Conservation (phyloP, 371 early-diverging fungal genomes). For the Synchytrium microbalum region DNA sequence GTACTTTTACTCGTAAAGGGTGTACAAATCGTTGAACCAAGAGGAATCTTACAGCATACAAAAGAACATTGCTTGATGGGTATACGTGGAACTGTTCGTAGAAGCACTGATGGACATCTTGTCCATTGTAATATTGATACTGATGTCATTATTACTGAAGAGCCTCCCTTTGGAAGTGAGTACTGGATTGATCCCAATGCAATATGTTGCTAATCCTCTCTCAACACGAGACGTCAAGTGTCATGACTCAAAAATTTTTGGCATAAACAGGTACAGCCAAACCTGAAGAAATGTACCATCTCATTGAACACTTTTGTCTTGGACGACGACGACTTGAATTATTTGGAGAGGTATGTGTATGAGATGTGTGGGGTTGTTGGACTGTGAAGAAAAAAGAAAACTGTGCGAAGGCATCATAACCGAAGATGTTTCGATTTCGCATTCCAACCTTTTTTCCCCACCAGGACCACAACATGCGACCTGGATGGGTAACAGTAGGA, state of each 20-base stretch:
- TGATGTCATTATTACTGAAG: constrained; percentile 47
- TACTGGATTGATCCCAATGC: constrained; percentile 1
- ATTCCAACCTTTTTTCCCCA: neutral
- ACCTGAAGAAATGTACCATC: constrained; percentile 44
- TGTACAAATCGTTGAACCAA: constrained; percentile 1
- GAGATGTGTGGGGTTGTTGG: no score
- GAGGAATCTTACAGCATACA: constrained; percentile 38
- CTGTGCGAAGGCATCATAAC: neutral
- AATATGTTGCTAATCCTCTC: neutral
- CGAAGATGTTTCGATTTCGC: neutral
- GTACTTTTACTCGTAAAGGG: neutral
- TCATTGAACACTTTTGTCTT: constrained; percentile 48
- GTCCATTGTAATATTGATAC: constrained; percentile 55
- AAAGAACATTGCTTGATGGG: constrained; percentile 54
- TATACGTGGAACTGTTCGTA: constrained; percentile 45
- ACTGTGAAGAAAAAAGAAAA: no score
- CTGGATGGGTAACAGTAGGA: constrained; percentile 31
- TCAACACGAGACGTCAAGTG: neutral
- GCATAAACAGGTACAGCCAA: constrained; percentile 23
- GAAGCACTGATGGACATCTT: constrained; percentile 47
- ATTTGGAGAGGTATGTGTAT: constrained; percentile 41
- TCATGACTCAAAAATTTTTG: no score
- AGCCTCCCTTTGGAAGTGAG: constrained; percentile 27
- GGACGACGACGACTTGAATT: constrained; percentile 44
- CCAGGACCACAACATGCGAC: constrained; percentile 21